Evolutionary conservation across 2,329 filamentous ascomycete genomes (phyloP), one percentile per base, ranked within the genome.

Genomic region (Xylariaceae sp.): DNA sequence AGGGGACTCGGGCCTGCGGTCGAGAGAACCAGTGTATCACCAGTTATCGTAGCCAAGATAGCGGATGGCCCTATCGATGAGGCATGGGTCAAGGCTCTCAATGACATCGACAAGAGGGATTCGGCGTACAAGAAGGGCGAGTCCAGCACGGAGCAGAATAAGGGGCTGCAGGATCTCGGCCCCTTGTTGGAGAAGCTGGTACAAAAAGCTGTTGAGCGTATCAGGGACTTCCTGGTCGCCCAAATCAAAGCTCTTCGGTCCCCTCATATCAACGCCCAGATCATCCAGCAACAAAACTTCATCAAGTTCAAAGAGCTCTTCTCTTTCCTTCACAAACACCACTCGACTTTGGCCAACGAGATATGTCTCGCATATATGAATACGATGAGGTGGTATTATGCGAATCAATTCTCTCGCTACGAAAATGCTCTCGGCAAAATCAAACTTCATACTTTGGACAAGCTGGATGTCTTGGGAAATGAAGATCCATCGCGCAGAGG

Each of bases 361-460:
- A 96, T 99, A 65, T 87, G 87, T 7, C 88, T 91, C 72, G 94
- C 95, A 2, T 99, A 99, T 70, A 88, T 95, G 77, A 96, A 97
- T 73, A 99, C 95, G 0, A 99, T 99, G 91, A 86, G 92, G 56
- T 99, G 94, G 94, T 99, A 99, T 71, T 97, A 97, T 72, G 77
- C 88, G 56, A 94, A 89, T 65, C 90, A 97, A 72, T 99, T 99
- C 71, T 86, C 84, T 2, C 87, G 93, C 39, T 99, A 99, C 73
- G 86, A 89, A 64, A 86, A 87, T 67, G 87, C 94, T 0, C 79
- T 99, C 4, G 87, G 88, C 57, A 95, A 91, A 73, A 81, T 99
- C 61, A 93, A 89, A 69, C 74, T 97, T 2, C 92, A 97, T 70
- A 74, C 81, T 3, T 80, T 96, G 60, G 93, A 97, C 70, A 92